Evolutionary conservation across 2,329 filamentous ascomycete species (phyloP).

Genomic region (Fusarium protoensiforme): DNA sequence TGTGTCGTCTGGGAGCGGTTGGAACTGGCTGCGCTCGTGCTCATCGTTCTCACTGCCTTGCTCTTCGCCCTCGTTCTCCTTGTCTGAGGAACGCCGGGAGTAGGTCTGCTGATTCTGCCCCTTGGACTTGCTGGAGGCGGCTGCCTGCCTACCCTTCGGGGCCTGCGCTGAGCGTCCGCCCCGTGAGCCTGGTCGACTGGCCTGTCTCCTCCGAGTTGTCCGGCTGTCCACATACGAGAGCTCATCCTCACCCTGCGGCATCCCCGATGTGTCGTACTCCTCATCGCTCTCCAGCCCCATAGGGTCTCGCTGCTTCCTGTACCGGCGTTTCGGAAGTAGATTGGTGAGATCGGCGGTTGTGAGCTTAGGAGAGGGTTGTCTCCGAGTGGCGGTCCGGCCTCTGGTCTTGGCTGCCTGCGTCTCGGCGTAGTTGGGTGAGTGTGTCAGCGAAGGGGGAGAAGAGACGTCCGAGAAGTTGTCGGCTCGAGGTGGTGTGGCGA

Average conservation of each 20-base stretch:
- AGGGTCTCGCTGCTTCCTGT: slow-evolving; percentile 52
- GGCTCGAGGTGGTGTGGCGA: slow-evolving; percentile 51
- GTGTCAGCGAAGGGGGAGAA: slow-evolving; percentile 73
- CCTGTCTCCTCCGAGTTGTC: slow-evolving; percentile 49
- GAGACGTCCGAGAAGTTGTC: slow-evolving; percentile 66
- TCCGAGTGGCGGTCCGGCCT: slow-evolving; percentile 46
- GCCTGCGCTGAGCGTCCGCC: slow-evolving; percentile 38
- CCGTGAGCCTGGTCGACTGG: slow-evolving; percentile 44
- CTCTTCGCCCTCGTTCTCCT: slow-evolving; percentile 61
- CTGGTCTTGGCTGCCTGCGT: slow-evolving; percentile 42
- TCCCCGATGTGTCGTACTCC: slow-evolving; percentile 60
- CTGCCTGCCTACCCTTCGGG: slow-evolving; percentile 39
- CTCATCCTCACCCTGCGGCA: slow-evolving; percentile 67
- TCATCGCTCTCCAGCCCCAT: slow-evolving; percentile 58
- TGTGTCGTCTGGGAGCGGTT: slow-evolving; percentile 58
- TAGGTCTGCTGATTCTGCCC: slow-evolving; percentile 59
- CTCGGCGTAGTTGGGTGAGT: slow-evolving; percentile 68
- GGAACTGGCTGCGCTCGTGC: slow-evolving; percentile 53
- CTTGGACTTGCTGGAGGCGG: slow-evolving; percentile 33
- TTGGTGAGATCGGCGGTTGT: slow-evolving; percentile 66
- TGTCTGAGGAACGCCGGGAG: slow-evolving; percentile 63
- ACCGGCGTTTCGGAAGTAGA: slow-evolving; percentile 64
- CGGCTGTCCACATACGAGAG: slow-evolving; percentile 58
- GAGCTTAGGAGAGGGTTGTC: slow-evolving; percentile 54
- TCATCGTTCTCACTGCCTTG: slow-evolving; percentile 47